These are phyloP conservation scores for Gentiana macrophylla DNA, from an alignment of 257 asterid species.

Conservation along the genomic window DNA sequence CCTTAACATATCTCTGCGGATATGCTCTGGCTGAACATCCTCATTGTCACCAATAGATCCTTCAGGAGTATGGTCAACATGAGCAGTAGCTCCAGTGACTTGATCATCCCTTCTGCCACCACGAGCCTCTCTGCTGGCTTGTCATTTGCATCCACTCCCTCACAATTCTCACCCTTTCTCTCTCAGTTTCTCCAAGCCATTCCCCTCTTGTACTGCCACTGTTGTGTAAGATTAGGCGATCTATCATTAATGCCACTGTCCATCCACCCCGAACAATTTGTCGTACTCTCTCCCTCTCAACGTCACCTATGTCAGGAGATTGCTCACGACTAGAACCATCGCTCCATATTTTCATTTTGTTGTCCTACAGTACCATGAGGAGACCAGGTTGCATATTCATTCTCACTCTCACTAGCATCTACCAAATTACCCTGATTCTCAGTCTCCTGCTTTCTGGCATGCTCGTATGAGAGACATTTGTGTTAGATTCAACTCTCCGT, in stretches of 20 bases:
- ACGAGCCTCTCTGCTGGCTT: constrained; percentile 77
- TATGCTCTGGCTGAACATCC: constrained; percentile 72
- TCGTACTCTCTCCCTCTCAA: constrained; percentile 90
- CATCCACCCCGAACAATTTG: constrained; percentile 96
- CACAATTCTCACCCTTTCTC: constrained; percentile 89
- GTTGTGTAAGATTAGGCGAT: constrained; percentile 50
- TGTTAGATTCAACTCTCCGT: constrained; percentile 46
- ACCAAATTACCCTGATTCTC: constrained; percentile 47
- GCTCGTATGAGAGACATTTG: constrained; percentile 32
- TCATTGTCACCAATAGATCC: constrained; percentile 42
- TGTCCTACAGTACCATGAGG: constrained; percentile 30
- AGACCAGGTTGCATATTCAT: constrained; percentile 51
- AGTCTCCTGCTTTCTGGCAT: constrained; percentile 45
- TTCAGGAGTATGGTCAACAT: constrained; percentile 43
- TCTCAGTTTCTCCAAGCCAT: constrained; percentile 92
- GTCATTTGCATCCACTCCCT: constrained; percentile 96
- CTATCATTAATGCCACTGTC: constrained; percentile 70
- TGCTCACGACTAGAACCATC: constrained; percentile 78
- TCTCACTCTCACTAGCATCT: constrained; percentile 60
- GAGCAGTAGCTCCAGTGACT: constrained; percentile 26
- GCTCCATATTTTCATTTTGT: constrained; percentile 37
- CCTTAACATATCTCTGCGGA: constrained; percentile 73
- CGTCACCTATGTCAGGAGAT: constrained; percentile 83
- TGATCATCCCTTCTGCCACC: constrained; percentile 49
- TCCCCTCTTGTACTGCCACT: constrained; percentile 65